Base-by-base conservation (phyloP, 2,329 filamentous ascomycete species). In the Arthroderma sp. region DNA sequence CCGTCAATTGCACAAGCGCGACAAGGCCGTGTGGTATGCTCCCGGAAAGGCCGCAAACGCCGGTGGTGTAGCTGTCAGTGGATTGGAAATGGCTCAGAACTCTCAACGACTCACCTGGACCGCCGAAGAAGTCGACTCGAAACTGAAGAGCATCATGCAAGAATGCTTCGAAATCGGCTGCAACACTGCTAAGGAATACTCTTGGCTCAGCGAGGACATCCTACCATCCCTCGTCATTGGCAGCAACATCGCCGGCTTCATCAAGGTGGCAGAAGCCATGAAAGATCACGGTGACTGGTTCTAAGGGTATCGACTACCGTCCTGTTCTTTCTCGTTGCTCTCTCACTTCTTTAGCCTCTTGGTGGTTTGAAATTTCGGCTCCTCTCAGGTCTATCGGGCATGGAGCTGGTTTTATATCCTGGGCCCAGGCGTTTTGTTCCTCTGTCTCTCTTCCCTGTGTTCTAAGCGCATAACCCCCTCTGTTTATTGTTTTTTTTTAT, bases 31-130 rank as follows among this genome's bases (percentile, higher is more conserved):
- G 66, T 98, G 91, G 91, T 96, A 96, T 68, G 91, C 84, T 11
- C 89, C 89, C 42, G 89, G 86, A 56, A 96, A 96, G 78, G 91
- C 91, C 30, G 86, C 89, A 71, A 96, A 96, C 73, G 87, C 86
- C 55, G 91, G 91, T 66, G 91, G 91, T 74, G 91, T 96, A 47
- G 91, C 91, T 46, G 91, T 98, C 36, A 94, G 87, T 2, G 91
- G 91, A 57, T 79, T 98, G 38, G 91, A 98, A 77, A 98, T 98
- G 91, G 88, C 89, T 5, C 91, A 98, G 78, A 96, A 98, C 78
- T 89, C 83, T 53, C 69, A 82, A 66, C 82, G 89, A 49, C 73
- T 95, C 53, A 76, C 70, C 60, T 98, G 91, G 91, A 84, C 85
- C 29, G 61, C 73, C 39, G 84, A 94, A 73, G 83, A 94, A 72